Evolutionary conservation across 2,329 filamentous ascomycete genomes (phyloP).

Genomic region (Colletotrichum australisinense): DNA sequence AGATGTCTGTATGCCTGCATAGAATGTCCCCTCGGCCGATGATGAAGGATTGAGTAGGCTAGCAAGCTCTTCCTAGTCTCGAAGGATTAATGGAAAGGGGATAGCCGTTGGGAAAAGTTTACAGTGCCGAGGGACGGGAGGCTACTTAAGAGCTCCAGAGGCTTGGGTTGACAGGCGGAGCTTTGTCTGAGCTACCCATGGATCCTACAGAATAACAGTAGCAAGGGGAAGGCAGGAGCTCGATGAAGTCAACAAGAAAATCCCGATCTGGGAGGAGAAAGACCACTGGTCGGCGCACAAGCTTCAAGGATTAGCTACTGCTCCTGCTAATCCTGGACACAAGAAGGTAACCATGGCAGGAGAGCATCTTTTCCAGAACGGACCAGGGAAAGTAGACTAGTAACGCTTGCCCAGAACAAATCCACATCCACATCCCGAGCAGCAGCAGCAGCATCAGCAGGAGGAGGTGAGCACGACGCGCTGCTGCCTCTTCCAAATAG

Average conservation of each 20-base stretch:
- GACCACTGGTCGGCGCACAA: constrained; percentile 11
- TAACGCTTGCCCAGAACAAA: constrained; percentile 14
- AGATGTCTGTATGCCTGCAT: not conserved
- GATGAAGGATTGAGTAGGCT: not conserved
- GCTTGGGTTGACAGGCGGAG: not conserved
- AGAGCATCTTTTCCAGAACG: constrained; percentile 1
- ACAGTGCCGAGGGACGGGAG: not conserved
- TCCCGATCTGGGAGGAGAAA: constrained; percentile 18
- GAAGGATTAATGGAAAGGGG: not conserved
- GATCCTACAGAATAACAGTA: not conserved
- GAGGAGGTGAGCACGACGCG: not conserved
- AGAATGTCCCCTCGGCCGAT: not conserved
- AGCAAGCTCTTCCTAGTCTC: not conserved
- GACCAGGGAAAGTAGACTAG: not conserved
- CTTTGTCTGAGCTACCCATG: not conserved
- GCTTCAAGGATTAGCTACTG: not conserved
- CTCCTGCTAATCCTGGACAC: constrained; percentile 9
- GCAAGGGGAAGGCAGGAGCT: not conserved
- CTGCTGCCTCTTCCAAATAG: not conserved
- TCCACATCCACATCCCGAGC: constrained; percentile 17
- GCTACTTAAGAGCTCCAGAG: constrained; percentile 24
- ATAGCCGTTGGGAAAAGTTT: not conserved
- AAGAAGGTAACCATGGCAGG: constrained; percentile 10
- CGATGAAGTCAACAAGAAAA: not conserved
- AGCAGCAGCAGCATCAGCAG: no score